Evolutionary conservation across 805 yeast genomes (phyloP), one percentile per base, ranked within the genome.

Genomic region (Metschnikowia cubensis): DNA sequence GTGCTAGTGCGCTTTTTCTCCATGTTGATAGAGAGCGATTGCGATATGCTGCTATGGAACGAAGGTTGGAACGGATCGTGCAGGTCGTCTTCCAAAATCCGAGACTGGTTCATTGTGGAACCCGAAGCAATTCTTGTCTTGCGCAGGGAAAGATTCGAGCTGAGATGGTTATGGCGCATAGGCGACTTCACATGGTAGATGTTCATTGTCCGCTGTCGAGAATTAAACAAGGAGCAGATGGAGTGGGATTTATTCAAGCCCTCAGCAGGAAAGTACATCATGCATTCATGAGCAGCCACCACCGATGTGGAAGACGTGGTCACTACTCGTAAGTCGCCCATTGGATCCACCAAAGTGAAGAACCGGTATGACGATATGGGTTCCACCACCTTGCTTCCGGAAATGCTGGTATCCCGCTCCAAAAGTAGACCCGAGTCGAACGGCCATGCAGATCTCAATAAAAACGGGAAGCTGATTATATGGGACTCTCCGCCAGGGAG

Each of bases 261-360:
- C 3, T 61, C 49, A 4, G 55, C 50, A 0, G 89, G 90, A 59
- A 83, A 84, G 35, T 72, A 66, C 22, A 84, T 60, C 31, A 87
- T 62, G 47, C 74, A 76, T 59, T 87, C 94, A 43, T 71, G 68
- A 2, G 79, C 64, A 0, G 87, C 75, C 29, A 87, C 79, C 2
- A 82, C 78, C 0, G 89, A 79, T 0, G 86, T 83, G 1, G 90
- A 82, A 0, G 89, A 81, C 0, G 92, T 82, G 0, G 83, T 81
- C 4, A 89, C 78, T 4, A 81, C 70, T 2, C 96, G 89, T 50
- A 87, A 75, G 3, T 88, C 94, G 2, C 81, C 79, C 52, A 85
- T 68, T 0, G 96, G 92, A 61, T 88, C 95, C 1, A 83, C 75
- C 51, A 89, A 62, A 0, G 95, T 82, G 47, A 89, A 71, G 56